Conservation (phyloP, 108 stramenopile genomes). For the Hondaea fermentalgiana region DNA sequence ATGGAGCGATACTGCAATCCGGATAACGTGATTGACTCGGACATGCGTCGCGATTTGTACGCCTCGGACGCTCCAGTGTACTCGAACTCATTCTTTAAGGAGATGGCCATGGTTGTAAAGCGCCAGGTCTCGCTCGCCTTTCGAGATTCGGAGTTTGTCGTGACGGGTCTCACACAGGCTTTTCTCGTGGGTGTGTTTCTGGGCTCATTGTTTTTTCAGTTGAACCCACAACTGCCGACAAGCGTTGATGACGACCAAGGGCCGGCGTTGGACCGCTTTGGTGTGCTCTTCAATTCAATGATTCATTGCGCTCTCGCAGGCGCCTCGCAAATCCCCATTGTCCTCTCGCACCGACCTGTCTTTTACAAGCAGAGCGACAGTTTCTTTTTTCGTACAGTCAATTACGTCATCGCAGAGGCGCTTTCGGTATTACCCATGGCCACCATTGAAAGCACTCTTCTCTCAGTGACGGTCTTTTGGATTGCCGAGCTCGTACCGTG, state of each 20-base stretch:
- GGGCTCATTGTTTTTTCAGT: not conserved
- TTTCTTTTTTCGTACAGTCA: slow-evolving; percentile 66
- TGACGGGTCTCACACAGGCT: not conserved
- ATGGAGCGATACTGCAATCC: not conserved
- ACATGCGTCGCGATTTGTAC: not conserved
- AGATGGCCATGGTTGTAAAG: not conserved
- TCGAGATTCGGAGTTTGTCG: not conserved
- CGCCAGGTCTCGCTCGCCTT: not conserved
- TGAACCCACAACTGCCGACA: not conserved
- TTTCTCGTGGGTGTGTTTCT: not conserved
- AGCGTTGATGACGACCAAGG: not conserved
- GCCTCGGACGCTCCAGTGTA: slow-evolving; percentile 34
- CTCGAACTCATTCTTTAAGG: not conserved
- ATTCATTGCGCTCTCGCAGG: not conserved
- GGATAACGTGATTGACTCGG: not conserved
- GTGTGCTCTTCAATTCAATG: not conserved
- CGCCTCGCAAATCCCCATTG: not conserved
- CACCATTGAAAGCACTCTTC: not conserved
- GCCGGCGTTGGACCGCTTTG: not conserved
- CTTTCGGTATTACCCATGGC: not conserved
- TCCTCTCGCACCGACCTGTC: slow-evolving; percentile 53
- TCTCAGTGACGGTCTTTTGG: not conserved
- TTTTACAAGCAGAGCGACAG: slow-evolving; percentile 77
- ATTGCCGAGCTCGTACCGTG: not conserved
- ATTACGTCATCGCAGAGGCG: not conserved